A percentile compares a stretch with the other conserved stretches of the same genome.
phyloP scores from a whole-genome alignment of 345 rosid species.

The Corymbia maculata region DNA sequence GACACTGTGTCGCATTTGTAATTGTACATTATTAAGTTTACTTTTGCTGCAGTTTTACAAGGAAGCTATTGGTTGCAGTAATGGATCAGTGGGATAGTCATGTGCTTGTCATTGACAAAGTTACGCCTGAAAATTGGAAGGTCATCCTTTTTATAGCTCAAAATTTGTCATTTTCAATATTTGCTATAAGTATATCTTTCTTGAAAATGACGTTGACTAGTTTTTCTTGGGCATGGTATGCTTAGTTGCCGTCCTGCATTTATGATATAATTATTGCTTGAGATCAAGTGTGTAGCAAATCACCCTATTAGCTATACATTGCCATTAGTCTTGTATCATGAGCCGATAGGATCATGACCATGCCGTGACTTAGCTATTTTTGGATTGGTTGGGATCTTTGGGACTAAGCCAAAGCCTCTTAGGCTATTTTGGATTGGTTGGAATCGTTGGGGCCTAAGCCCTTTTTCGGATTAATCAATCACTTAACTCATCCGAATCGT shows the following conservation, averaged over 20 bases:
- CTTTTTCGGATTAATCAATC: no score
- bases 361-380: no score
- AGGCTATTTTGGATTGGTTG: no score
- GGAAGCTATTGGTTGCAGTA: constrained; percentile 86
- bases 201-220: background rate
- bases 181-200: background rate
- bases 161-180: background rate
- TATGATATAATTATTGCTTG: background rate
- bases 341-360: no score
- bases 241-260: background rate
- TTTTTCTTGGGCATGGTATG: background rate
- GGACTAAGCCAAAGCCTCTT: no score
- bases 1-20: background rate
- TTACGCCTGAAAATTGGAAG: constrained; percentile 88
- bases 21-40: background rate
- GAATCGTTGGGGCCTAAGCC: no score
- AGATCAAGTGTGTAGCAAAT: background rate
- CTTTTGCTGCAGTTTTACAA: constrained; percentile 58
- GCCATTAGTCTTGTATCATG: background rate
- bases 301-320: background rate
- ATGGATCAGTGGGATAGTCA: constrained; percentile 82
- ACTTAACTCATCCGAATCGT: no score
- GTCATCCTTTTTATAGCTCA: constrained; percentile 14
- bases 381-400: no score
- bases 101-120: constrained; percentile 59